Evolutionary conservation across 192 early-diverging fungal genomes (phyloP), one percentile per base, ranked within the genome.

Genomic region (Entomortierella beljakovae): DNA sequence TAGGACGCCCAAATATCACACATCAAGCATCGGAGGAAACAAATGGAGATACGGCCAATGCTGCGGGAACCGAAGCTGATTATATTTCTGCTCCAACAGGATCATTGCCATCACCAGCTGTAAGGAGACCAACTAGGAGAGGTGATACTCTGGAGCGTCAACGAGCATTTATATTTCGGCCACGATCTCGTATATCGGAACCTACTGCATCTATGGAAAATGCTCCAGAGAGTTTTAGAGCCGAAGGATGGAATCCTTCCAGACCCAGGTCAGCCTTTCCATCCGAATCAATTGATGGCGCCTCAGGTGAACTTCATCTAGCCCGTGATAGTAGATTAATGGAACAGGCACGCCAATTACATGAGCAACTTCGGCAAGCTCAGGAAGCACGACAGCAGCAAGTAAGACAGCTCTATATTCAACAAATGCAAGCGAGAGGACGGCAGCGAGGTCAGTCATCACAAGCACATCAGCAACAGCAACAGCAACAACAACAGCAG

Each of bases 391-490:
- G 74, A 13, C 66, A 79, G 34, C 66, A 79, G 13, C 65, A 64
- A 10, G 52, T 79, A 40, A 38, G 74, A 35, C 57, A 70, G 10
- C n/a, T 65, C 10, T 79, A 79, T 33, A 57, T 64, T 23, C 75
- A 70, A 16, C 54, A 42, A 15, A 22, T 79, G 22, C 55, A 58
- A n/a, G 61, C 66, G 16, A 50, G 62, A 22, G 48, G 37, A 0
- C 10, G 48, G 29, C 56, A 57, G 22, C 11, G 61, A 13, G 25
- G 42, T 23, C 59, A 26, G 32, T n/a, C 59, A 15, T 20, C 49
- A 2, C n/a, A 50, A n/a, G 38, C 20, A 6, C 51, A 37, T 8
- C 66, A 49, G 22, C 56, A 48, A 59, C 66, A 68, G 22, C 56
- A 48, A 13, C 37, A 13, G 37, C 37, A 13, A 13, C 37, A 38